Evolutionary conservation across 139 green algal genomes (phyloP).

Genomic region (Haematococcus lacustris): DNA sequence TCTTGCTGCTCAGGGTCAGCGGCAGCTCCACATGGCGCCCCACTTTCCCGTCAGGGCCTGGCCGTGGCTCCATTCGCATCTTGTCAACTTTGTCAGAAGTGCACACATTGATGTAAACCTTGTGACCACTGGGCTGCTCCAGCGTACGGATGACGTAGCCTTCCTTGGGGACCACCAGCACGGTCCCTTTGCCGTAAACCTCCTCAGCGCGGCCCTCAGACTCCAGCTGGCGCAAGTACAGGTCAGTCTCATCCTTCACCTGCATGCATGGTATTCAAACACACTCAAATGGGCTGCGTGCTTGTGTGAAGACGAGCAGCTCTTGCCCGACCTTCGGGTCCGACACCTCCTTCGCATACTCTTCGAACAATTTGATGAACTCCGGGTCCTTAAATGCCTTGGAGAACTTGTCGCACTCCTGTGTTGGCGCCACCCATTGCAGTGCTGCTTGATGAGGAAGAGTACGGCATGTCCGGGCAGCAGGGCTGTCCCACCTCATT

Average conservation of each 20-base stretch:
- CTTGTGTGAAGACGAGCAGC: too few species aligned
- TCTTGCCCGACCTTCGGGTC: constrained; percentile 46
- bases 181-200: constrained; percentile 54
- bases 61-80: background rate
- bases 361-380: constrained; percentile 61
- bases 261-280: constrained; percentile 9
- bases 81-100: constrained; percentile 3
- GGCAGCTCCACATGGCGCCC: constrained; percentile 21
- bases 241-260: constrained; percentile 53
- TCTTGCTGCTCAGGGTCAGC: constrained; percentile 14
- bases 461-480: too few species aligned
- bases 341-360: constrained; percentile 63
- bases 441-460: too few species aligned
- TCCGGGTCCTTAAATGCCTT: constrained; percentile 66
- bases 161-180: constrained; percentile 44
- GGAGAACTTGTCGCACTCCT: constrained; percentile 53
- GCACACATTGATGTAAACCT: constrained; percentile 60
- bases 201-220: constrained; percentile 38
- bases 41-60: constrained; percentile 1
- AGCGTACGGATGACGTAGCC: constrained; percentile 51
- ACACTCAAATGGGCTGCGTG: background rate
- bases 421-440: too few species aligned
- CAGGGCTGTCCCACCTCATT: too few species aligned
- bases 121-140: constrained; percentile 1
- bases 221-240: constrained; percentile 63